A percentile compares a stretch with the other conserved stretches of the same genome.
phyloP scores from a whole-genome alignment of 2,329 filamentous ascomycete genomes.

The Xenosphaeropsis pyriputrescens region DNA sequence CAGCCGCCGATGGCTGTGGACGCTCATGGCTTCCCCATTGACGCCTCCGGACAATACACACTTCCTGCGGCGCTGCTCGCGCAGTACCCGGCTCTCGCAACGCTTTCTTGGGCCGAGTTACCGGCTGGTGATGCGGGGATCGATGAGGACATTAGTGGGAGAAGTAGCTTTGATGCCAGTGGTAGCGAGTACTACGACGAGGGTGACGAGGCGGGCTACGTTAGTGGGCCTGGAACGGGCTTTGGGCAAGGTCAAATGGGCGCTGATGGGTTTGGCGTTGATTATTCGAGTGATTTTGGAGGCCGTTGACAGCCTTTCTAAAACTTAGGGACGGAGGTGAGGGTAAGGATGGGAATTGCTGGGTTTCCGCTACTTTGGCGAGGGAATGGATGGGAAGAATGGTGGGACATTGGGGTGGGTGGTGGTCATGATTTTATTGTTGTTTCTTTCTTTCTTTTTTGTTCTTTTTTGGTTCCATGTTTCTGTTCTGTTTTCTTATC shows the following conservation, averaged over 20 bases:
- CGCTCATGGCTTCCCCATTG: constrained; percentile 34
- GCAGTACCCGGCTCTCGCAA: constrained; percentile 87
- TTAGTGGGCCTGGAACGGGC: constrained; percentile 20
- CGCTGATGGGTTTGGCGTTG: constrained; percentile 12
- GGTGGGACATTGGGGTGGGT: too few relatives aligned
- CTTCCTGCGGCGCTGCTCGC: constrained; percentile 80
- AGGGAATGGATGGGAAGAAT: too few relatives aligned
- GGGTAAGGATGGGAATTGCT: too few relatives aligned
- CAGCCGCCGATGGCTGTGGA: constrained; percentile 47
- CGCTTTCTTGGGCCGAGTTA: constrained; percentile 72
- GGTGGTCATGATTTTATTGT: too few relatives aligned
- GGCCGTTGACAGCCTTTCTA: constrained; percentile 6
- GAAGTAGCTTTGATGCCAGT: constrained; percentile 70
- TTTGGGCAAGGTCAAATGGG: constrained; percentile 14
- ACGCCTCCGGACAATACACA: constrained; percentile 41
- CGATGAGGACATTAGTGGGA: constrained; percentile 63
- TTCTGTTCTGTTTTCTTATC: not conserved
- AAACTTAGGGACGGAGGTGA: too few relatives aligned
- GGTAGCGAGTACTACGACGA: constrained; percentile 56
- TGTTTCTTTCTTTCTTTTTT: too few relatives aligned
- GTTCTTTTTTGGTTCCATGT: not conserved
- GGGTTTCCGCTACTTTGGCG: too few relatives aligned
- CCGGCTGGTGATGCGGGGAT: constrained; percentile 44
- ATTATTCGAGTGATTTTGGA: constrained; percentile 18
- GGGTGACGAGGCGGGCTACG: constrained; percentile 55